Evolutionary conservation across 768 basidiomycete genomes (phyloP), one percentile per base, ranked within the genome.

Genomic region (Russula foetens): DNA sequence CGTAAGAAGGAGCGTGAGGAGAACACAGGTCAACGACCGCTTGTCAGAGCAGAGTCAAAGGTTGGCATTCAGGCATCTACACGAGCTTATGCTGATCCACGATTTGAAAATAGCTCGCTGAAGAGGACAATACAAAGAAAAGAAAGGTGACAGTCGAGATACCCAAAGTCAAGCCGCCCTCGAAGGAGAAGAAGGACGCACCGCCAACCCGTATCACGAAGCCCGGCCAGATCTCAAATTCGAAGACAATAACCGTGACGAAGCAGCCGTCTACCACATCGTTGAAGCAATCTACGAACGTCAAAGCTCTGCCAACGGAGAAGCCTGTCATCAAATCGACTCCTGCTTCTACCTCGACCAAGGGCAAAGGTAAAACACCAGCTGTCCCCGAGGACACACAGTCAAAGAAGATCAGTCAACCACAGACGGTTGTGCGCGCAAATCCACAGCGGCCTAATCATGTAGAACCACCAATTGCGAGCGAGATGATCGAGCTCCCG

Each of bases 401-500:
- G 60, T 85, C 89, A 21, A 81, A 86, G 29, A 83, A 84, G 56
- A 65, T 83, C 51, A 68, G 85, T 14, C 84, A 87, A 63, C 77
- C 75, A 3, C 84, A 85, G 68, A 86, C 86, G 85, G 81, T 83
- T n/a, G 84, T 83, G 44, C 81, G 84, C 28, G 81, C 82, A 24
- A 84, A 84, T 69, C 81, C 85, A 29, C 84, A 87, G 64, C 73
- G 87, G 56, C 73, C 75, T 39, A 70, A 74, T 39, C n/a, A n/a
- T n/a, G 68, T 70, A 41, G 80, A 83, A 11, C 70, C 75, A 3
- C 71, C 86, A 58, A 63, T 71, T 21, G 70, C 84, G 19, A 89
- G 85, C 69, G 89, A 93, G 76, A 84, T 80, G 69, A 91, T 95
- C 67, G 93, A 94, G 67, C 77, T 99, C 19, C 95, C 96, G 0